Conservation (phyloP, 2,329 filamentous ascomycete species). For the Trichoderma sp. region DNA sequence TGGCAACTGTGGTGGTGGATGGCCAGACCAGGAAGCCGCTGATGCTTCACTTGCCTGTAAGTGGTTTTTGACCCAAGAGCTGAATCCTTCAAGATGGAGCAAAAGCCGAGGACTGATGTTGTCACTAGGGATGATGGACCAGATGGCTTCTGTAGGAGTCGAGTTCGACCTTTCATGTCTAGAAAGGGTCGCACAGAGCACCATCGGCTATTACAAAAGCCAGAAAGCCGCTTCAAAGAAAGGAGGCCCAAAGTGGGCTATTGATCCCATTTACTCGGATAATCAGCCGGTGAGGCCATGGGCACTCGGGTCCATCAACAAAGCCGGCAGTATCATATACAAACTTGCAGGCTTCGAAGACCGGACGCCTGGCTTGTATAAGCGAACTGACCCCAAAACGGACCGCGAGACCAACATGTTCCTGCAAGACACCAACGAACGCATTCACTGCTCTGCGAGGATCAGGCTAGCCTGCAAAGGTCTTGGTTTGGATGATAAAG, state of each 20-base stretch:
- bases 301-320: slow-evolving; percentile 50
- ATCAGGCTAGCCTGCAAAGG: slow-evolving; percentile 55
- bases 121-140: slow-evolving; percentile 57
- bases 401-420: slow-evolving; percentile 41
- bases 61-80: slow-evolving; percentile 23
- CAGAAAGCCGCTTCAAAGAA: slow-evolving; percentile 25
- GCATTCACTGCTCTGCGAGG: slow-evolving; percentile 56
- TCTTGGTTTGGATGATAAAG: slow-evolving; percentile 51
- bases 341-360: slow-evolving; percentile 46
- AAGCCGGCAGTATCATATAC: slow-evolving; percentile 45
- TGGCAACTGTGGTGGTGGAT: slow-evolving; percentile 70
- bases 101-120: neutral
- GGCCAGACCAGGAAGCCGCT: slow-evolving; percentile 52
- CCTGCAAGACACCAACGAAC: slow-evolving; percentile 56
- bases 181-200: slow-evolving; percentile 44
- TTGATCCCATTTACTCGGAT: slow-evolving; percentile 49
- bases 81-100: neutral
- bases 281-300: slow-evolving; percentile 52
- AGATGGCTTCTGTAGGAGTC: slow-evolving; percentile 53
- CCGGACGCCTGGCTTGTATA: slow-evolving; percentile 53
- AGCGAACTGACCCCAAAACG: slow-evolving; percentile 45
- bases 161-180: slow-evolving; percentile 50
- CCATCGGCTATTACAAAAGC: slow-evolving; percentile 37
- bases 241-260: slow-evolving; percentile 45
- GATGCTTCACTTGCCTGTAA: slow-evolving; percentile 44